Evolutionary conservation across 2,329 filamentous ascomycete species (phyloP), one percentile per base, ranked within the genome.

Genomic region (Pseudogymnoascus sp.): DNA sequence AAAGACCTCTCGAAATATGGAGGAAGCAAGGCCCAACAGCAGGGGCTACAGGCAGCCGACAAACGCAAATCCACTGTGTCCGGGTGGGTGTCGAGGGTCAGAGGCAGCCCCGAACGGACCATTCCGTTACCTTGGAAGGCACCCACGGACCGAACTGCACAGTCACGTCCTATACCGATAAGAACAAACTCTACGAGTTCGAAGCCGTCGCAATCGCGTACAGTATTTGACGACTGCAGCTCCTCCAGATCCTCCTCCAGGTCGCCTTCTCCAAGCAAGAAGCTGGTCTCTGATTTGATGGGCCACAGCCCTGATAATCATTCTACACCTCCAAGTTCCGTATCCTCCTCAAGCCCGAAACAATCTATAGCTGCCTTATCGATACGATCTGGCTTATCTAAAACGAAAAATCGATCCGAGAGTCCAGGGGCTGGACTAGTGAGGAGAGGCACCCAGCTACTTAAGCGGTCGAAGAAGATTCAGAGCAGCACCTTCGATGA

Each of bases 211-310:
- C 55, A 21, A 30, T 57, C 55, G 4, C 15, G 55, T 21, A 30
- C 34, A 21, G 21, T 21, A 21, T 35, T 21, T 21, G 55, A 57
- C 55, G 55, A 57, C 55, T 23, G 6, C 18, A 57, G 55, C 6
- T 57, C 52, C 9, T 57, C 34, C n/a, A 26, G 30, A 57, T 57
- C 73, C 8, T 69, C 71, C 4, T 77, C 76, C 23, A 73, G 76
- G 62, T 76, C 77, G 3, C 74, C 77, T 6, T 78, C 77, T 18
- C 76, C 77, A 3, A 71, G 70, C 58, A 67, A 63, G 60, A 63
- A 65, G 7, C 38, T 55, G 21, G 65, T 67, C 13, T 60, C 61
- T 38, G 63, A 63, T 45, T 59, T 62, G 23, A 23, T 48, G 41
- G 41, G 41, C n/a, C 41, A 52, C 23, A 52, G 41, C 41, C 41